A percentile compares a stretch with the other conserved stretches of the same genome.
Evolutionary conservation across 768 basidiomycete genomes (phyloP).

Genomic region (Xerocomellus chrysenteron): DNA sequence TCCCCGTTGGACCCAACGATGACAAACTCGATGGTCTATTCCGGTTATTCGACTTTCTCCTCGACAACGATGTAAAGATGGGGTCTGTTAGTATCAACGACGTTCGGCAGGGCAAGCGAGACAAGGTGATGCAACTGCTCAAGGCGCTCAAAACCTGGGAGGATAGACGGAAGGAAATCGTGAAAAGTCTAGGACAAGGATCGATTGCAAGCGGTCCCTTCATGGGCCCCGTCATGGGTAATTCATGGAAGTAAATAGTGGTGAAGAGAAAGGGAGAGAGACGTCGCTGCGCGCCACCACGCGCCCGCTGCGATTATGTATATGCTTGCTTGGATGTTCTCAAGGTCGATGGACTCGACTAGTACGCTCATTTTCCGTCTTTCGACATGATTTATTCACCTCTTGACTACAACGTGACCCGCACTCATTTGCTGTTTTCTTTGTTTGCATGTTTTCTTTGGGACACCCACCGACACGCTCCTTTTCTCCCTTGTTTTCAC

Average conservation of each 20-base stretch:
- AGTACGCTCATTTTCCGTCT: conserved; percentile 21
- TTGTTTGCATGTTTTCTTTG: conserved; percentile 3
- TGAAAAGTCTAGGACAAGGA: conserved; percentile 49
- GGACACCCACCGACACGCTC: conserved; percentile 10
- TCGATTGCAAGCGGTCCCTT: conserved; percentile 7
- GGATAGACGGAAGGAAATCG: conserved; percentile 63
- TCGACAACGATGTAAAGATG: conserved; percentile 91
- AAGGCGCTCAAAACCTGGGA: conserved; percentile 78
- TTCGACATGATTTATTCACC: conserved; percentile 6
- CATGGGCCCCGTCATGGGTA: conserved; percentile 6
- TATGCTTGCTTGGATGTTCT: conserved; percentile 4
- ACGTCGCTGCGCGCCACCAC: neutral
- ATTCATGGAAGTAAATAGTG: neutral
- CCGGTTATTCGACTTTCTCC: conserved; percentile 85
- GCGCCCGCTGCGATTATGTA: neutral
- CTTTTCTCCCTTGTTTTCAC: conserved; percentile 1
- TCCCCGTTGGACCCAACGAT: conserved; percentile 64
- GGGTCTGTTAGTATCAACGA: conserved; percentile 94
- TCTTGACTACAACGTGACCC: neutral
- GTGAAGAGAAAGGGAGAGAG: neutral
- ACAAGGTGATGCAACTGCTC: conserved; percentile 79
- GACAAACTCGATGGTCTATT: conserved; percentile 88
- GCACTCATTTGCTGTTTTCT: conserved; percentile 2
- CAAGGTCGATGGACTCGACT: conserved; percentile 13
- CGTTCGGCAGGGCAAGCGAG: conserved; percentile 75